Evolutionary conservation across 2,329 filamentous ascomycete species (phyloP).

Genomic region (Uncinocarpus reesii): DNA sequence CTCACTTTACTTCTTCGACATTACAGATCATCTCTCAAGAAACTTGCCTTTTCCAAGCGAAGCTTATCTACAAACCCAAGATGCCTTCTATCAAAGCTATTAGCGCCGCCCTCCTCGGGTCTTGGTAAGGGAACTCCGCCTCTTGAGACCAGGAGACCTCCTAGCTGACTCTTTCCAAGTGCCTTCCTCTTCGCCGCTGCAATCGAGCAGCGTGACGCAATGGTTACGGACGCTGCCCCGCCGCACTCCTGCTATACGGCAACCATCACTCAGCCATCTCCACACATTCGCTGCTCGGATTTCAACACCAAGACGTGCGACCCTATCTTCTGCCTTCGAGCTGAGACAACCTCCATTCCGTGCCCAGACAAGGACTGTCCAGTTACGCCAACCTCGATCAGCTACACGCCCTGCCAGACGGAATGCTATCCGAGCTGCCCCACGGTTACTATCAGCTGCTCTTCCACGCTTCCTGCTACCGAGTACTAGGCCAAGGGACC

Average conservation of each 20-base stretch:
- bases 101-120: not conserved
- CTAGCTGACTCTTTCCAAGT: not conserved
- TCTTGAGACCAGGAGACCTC: not conserved
- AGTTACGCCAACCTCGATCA: slow-evolving; percentile 8
- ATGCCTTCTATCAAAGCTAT: slow-evolving; percentile 6
- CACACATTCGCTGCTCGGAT: not conserved
- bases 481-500: not conserved
- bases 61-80: not conserved
- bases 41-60: too few species aligned
- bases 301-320: slow-evolving; percentile 9
- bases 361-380: slow-evolving; percentile 13
- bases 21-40: not conserved
- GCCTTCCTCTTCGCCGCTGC: slow-evolving; percentile 7
- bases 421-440: slow-evolving; percentile 14
- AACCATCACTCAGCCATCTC: slow-evolving; percentile 7
- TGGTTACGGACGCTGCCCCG: not conserved
- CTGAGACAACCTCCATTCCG: slow-evolving; percentile 14
- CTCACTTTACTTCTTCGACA: not conserved
- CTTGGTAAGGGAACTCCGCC: not conserved
- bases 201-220: not conserved
- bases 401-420: slow-evolving; percentile 12
- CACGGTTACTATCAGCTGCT: slow-evolving; percentile 12
- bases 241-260: slow-evolving; percentile 11
- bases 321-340: slow-evolving; percentile 9
- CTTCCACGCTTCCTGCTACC: not conserved